Percentiles rank a stretch among this genome's conserved stretches.
These are phyloP conservation scores for Suillus ampliporus DNA, from an alignment of 768 basidiomycete species.

Conservation along the genomic window DNA sequence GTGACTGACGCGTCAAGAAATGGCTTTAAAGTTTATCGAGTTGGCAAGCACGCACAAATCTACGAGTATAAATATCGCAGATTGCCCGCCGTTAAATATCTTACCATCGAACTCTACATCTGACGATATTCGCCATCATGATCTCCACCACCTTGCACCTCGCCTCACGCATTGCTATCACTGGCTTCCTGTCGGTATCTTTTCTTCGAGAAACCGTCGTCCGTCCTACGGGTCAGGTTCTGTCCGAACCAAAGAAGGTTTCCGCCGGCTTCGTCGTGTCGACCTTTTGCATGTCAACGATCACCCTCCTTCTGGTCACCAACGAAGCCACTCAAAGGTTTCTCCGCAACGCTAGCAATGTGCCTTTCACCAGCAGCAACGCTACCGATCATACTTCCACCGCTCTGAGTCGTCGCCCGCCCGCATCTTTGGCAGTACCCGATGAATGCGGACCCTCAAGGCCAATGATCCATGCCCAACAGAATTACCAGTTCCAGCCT, in stretches of 20 bases:
- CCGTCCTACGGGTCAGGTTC: neutral
- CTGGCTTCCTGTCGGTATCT: neutral
- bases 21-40: neutral
- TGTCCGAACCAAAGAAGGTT: neutral
- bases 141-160: neutral
- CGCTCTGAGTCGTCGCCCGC: neutral
- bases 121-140: neutral
- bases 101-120: neutral
- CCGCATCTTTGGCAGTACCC: neutral
- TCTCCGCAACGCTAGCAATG: neutral
- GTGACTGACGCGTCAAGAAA: no score
- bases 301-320: neutral
- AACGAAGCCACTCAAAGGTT: neutral
- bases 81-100: neutral
- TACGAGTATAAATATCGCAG: neutral
- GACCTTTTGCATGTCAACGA: neutral
- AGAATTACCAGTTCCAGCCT: neutral
- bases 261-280: neutral
- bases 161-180: neutral
- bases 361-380: neutral
- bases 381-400: no score
- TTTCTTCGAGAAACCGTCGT: neutral
- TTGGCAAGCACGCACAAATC: slow-evolving; percentile 1
- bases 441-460: no score
- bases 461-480: no score